These are phyloP conservation scores for Pythium diclinum DNA, from an alignment of 352 stramenopile species.

Conservation along the genomic window DNA sequence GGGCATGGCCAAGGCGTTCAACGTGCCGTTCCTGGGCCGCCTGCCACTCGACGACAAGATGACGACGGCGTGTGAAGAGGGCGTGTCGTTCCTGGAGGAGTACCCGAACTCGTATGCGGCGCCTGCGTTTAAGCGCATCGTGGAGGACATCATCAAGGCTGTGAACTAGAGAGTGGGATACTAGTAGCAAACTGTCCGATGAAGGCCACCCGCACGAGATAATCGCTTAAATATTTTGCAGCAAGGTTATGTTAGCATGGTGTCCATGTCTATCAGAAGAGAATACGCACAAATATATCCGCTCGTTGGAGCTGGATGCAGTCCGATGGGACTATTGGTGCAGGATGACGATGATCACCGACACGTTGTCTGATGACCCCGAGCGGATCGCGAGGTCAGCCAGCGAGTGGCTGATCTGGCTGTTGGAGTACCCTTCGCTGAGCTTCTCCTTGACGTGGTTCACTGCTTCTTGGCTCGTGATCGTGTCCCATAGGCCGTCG, in stretches of 20 bases:
- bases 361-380: slow-evolving; percentile 86
- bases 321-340: slow-evolving; percentile 29
- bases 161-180: slow-evolving; percentile 38
- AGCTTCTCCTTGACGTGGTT: slow-evolving; percentile 74
- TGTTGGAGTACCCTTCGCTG: slow-evolving; percentile 61
- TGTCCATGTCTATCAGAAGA: not conserved
- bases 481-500: slow-evolving; percentile 92
- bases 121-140: slow-evolving; percentile 68
- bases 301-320: not conserved
- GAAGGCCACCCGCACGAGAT: not conserved
- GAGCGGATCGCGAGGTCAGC: slow-evolving; percentile 85
- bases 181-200: not conserved
- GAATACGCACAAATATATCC: not conserved
- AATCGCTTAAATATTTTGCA: slow-evolving; percentile 18
- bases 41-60: slow-evolving; percentile 97
- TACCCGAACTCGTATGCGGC: slow-evolving; percentile 72
- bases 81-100: slow-evolving; percentile 91
- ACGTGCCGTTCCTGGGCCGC: slow-evolving; percentile 95
- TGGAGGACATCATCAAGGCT: slow-evolving; percentile 61
- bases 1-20: slow-evolving; percentile 95
- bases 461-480: slow-evolving; percentile 91
- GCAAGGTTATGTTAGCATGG: slow-evolving; percentile 15
- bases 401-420: slow-evolving; percentile 79
- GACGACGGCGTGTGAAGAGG: slow-evolving; percentile 94
- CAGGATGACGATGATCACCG: slow-evolving; percentile 82